These are phyloP conservation scores for Colletotrichum lupini DNA, from an alignment of 2,329 filamentous ascomycete species.

Conservation along the genomic window DNA sequence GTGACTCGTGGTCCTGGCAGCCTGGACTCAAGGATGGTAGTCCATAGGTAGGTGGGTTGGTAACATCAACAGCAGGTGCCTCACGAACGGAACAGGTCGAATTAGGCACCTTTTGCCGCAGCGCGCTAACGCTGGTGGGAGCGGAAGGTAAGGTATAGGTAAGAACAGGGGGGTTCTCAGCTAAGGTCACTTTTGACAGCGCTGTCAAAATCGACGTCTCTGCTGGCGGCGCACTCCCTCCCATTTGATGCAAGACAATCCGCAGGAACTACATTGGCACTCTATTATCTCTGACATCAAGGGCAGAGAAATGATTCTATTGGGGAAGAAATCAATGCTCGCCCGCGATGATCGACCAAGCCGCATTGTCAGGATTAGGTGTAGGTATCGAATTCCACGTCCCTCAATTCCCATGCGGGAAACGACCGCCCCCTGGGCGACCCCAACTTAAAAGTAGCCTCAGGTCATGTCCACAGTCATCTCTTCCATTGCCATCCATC, in stretches of 20 bases:
- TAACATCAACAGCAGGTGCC: not conserved
- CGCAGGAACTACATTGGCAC: not conserved
- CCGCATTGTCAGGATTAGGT: not conserved
- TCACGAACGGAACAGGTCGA: not conserved
- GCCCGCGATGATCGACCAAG: not conserved
- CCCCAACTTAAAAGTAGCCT: constrained; percentile 18
- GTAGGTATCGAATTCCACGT: not conserved
- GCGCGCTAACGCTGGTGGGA: constrained; percentile 12
- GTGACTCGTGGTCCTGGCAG: not conserved
- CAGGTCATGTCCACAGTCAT: constrained; percentile 2
- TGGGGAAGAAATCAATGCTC: not conserved
- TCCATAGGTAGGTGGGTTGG: too few species aligned
- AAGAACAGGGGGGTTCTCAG: not conserved
- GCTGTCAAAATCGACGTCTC: too few species aligned
- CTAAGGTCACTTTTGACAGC: too few species aligned
- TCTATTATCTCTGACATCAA: not conserved
- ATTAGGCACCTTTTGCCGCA: constrained; percentile 18
- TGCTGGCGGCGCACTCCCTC: too few species aligned
- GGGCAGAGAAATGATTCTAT: not conserved
- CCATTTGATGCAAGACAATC: too few species aligned
- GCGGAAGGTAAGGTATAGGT: not conserved
- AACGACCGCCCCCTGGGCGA: not conserved
- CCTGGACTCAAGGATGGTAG: not conserved
- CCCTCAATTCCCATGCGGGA: not conserved
- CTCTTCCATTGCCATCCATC: constrained; percentile 30